Evolutionary conservation across 345 rosid species (phyloP).

Genomic region (Camelina laxa): DNA sequence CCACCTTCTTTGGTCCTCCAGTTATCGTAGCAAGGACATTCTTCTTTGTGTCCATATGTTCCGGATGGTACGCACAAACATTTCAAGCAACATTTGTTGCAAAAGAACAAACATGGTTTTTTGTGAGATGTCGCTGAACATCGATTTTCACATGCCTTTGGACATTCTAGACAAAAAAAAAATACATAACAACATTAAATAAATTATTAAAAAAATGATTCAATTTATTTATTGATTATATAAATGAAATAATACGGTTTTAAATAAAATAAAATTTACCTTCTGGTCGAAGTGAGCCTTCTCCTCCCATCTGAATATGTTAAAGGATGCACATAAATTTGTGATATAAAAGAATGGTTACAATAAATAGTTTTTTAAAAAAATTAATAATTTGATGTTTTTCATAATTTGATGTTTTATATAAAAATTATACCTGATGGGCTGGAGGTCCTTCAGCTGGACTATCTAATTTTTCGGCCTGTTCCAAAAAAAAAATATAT

Average conservation of each 20-base stretch:
- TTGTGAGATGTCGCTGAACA: constrained; percentile 40
- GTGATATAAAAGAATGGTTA: background rate
- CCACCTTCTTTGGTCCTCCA: no score
- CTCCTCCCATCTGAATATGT: constrained; percentile 38
- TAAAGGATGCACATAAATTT: background rate
- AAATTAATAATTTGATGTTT: no score
- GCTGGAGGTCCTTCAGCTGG: background rate
- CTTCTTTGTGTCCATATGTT: no score
- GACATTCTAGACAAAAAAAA: constrained; percentile 40
- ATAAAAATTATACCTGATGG: constrained; percentile 4
- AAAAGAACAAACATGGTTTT: constrained; percentile 39
- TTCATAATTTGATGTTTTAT: no score
- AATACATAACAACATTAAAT: background rate
- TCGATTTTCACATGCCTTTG: constrained; percentile 25
- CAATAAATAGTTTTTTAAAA: background rate
- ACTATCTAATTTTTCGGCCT: constrained; percentile 24
- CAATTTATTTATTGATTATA: background rate
- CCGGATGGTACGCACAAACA: constrained; percentile 33
- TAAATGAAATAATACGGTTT: background rate
- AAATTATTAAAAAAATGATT: background rate
- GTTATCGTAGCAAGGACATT: no score
- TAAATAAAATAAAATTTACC: background rate
- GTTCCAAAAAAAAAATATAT: background rate
- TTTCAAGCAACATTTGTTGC: constrained; percentile 47
- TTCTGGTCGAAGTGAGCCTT: constrained; percentile 21